Evolutionary conservation across 371 early-diverging fungal species (phyloP).

Genomic region (Nosema muscidifuracis): DNA sequence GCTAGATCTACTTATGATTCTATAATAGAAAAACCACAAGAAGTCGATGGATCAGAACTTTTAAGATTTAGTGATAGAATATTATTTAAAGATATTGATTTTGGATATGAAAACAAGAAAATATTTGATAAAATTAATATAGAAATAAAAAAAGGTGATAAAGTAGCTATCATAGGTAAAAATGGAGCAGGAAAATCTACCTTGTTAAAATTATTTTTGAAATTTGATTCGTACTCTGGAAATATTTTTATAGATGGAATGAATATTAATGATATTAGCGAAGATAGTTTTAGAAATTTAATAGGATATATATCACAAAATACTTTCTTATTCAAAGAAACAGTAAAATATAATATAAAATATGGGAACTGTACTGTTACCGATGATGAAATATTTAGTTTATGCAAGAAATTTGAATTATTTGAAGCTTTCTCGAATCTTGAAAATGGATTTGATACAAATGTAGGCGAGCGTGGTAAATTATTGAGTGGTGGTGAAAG

Average conservation of each 20-base stretch:
- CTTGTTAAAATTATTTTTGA: constrained; percentile 66
- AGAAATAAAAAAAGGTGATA: constrained; percentile 65
- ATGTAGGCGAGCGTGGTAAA: constrained; percentile 71
- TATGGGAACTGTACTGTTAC: constrained; percentile 34
- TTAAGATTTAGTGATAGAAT: constrained; percentile 26
- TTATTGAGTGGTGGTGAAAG: constrained; percentile 76
- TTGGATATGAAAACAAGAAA: constrained; percentile 38
- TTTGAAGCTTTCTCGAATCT: constrained; percentile 48
- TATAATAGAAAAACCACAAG: background rate
- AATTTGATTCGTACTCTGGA: constrained; percentile 43
- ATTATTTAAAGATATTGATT: constrained; percentile 22
- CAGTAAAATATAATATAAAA: constrained; percentile 57
- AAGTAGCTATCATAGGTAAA: constrained; percentile 74
- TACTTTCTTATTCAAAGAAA: constrained; percentile 49
- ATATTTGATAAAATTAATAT: constrained; percentile 72
- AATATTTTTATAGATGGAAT: constrained; percentile 46
- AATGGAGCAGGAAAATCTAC: constrained; percentile 99
- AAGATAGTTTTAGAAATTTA: constrained; percentile 28
- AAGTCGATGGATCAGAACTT: background rate
- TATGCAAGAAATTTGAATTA: constrained; percentile 35
- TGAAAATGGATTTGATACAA: constrained; percentile 71
- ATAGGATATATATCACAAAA: constrained; percentile 61
- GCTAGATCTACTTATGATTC: constrained; percentile 4
- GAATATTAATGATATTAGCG: constrained; percentile 28
- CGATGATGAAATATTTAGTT: constrained; percentile 26